These are phyloP conservation scores for Plantago elongata DNA, from an alignment of 257 asterid species.

Conservation along the genomic window DNA sequence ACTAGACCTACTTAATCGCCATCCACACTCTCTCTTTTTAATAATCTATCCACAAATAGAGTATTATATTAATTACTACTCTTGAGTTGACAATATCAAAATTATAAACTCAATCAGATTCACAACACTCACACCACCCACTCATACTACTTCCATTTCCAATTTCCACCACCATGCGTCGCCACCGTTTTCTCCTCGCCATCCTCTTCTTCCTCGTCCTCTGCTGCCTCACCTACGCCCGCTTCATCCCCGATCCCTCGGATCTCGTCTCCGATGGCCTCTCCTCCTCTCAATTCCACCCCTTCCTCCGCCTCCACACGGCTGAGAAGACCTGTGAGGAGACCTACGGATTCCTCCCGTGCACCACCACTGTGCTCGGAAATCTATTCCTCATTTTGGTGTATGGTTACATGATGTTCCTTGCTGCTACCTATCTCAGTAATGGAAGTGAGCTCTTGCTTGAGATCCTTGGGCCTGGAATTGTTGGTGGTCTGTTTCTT, in stretches of 20 bases:
- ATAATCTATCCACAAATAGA: too few relatives aligned
- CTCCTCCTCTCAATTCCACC: slow-evolving; percentile 4
- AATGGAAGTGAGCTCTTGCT: slow-evolving; percentile 87
- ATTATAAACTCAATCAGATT: too few relatives aligned
- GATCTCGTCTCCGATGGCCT: slow-evolving; percentile 52
- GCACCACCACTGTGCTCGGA: slow-evolving; percentile 68
- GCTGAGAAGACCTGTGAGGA: slow-evolving; percentile 69
- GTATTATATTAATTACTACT: too few relatives aligned
- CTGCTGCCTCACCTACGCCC: slow-evolving; percentile 39
- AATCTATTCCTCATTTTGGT: slow-evolving; percentile 60
- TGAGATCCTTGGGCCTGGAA: slow-evolving; percentile 85
- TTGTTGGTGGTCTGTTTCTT: slow-evolving; percentile 78
- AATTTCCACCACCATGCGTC: background rate
- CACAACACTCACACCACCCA: background rate
- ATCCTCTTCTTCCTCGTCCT: slow-evolving; percentile 31
- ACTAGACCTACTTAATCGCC: too few relatives aligned
- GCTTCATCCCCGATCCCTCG: slow-evolving; percentile 40
- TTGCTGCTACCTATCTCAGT: slow-evolving; percentile 74
- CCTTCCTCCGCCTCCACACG: slow-evolving; percentile 35
- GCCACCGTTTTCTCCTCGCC: background rate
- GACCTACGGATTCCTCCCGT: slow-evolving; percentile 85
- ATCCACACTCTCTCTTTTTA: too few relatives aligned
- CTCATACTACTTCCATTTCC: background rate
- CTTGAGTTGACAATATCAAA: too few relatives aligned
- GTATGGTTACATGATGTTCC: slow-evolving; percentile 80